phyloP scores from a whole-genome alignment of 1,139 yeast species.

The Suhomyces ambrosiae region DNA sequence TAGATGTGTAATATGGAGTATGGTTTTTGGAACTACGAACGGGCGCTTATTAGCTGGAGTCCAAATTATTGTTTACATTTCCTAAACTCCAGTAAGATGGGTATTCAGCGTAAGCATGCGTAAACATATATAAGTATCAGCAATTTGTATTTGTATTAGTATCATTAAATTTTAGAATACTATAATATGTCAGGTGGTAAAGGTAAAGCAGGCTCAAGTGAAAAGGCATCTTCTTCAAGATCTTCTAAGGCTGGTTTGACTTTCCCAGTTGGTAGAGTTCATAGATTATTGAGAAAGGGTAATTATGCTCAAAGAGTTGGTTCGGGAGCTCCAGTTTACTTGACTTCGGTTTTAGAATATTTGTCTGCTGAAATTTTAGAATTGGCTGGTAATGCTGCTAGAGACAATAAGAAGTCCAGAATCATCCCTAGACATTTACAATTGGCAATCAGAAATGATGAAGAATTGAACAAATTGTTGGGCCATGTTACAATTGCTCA shows the following conservation, averaged over 20 bases:
- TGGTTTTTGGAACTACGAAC: not conserved
- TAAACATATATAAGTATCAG: not conserved
- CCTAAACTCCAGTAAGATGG: no score
- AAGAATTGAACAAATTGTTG: conserved; percentile 84
- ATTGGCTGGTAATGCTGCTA: conserved; percentile 98
- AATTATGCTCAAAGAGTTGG: conserved; percentile 99
- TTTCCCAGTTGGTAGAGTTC: conserved; percentile 99
- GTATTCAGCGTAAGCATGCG: no score
- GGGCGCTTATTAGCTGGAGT: no score
- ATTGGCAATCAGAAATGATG: conserved; percentile 97
- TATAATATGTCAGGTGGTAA: conserved; percentile 85
- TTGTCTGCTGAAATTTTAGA: conserved; percentile 96
- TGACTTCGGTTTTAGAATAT: conserved; percentile 95
- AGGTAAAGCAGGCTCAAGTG: conserved; percentile 94
- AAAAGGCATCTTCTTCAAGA: conserved; percentile 95
- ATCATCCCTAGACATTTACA: conserved; percentile 98
- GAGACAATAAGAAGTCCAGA: conserved; percentile 98
- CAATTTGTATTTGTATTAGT: conserved; percentile 5
- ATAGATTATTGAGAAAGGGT: conserved; percentile 95
- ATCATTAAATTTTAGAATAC: not conserved
- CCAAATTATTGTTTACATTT: conserved; percentile 2
- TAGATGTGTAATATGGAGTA: conserved; percentile 2
- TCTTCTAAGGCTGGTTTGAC: conserved; percentile 98
- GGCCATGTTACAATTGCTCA: conserved; percentile 41
- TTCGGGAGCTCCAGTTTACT: conserved; percentile 96